Percentiles rank a stretch among this genome's conserved stretches.
These are phyloP conservation scores for Ophiostoma australiae DNA, from an alignment of 2,329 filamentous ascomycete species.

Conservation along the genomic window DNA sequence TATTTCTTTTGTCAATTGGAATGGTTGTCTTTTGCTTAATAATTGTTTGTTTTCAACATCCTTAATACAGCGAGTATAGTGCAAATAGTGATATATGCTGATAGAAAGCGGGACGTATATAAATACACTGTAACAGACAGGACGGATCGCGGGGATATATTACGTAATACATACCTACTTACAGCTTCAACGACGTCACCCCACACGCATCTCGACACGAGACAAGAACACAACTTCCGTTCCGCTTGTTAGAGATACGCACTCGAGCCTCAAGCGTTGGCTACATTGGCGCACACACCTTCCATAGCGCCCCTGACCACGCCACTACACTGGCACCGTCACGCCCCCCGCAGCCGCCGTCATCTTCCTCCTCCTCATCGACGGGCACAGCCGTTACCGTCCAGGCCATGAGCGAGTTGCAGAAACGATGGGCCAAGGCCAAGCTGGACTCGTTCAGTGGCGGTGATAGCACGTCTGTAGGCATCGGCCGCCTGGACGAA, in stretches of 20 bases:
- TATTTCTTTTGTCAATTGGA: background rate
- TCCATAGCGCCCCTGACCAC: background rate
- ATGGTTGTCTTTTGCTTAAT: background rate
- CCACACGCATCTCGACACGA: background rate
- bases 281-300: background rate
- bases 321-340: constrained; percentile 9
- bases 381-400: constrained; percentile 16
- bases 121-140: background rate
- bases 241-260: background rate
- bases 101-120: background rate
- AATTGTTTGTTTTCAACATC: background rate
- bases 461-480: background rate
- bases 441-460: constrained; percentile 27
- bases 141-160: background rate
- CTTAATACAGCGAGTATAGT: background rate
- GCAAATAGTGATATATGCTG: background rate
- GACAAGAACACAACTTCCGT: background rate
- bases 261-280: background rate
- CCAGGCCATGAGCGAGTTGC: constrained; percentile 34
- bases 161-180: constrained; percentile 4
- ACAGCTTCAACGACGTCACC: constrained; percentile 13
- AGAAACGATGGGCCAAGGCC: constrained; percentile 35
- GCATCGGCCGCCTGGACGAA: constrained; percentile 42
- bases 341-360: constrained; percentile 12
- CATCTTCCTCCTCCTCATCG: background rate